phyloP scores from a whole-genome alignment of 2,329 filamentous ascomycete genomes.

The Neofusicoccum ribis region DNA sequence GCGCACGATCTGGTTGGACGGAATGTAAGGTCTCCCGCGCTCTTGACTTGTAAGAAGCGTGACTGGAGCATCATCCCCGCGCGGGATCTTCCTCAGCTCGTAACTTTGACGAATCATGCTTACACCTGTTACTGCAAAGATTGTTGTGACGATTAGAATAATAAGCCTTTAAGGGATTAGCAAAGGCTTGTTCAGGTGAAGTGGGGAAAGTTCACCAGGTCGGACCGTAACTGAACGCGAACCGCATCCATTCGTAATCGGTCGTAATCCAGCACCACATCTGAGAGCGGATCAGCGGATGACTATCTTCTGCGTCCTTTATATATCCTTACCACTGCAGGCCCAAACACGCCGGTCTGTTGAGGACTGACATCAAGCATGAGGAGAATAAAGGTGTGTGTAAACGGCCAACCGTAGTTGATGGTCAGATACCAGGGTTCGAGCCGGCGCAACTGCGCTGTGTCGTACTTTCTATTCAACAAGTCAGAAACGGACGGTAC shows the following conservation, averaged over 20 bases:
- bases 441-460: constrained; percentile 63
- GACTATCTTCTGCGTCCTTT: neutral
- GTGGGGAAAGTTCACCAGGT: constrained; percentile 55
- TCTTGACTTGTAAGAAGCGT: constrained; percentile 38
- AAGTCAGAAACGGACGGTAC: no score
- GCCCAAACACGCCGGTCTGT: constrained; percentile 66
- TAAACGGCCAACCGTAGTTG: constrained; percentile 74
- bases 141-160: neutral
- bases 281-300: constrained; percentile 28
- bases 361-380: constrained; percentile 55
- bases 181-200: neutral
- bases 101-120: neutral
- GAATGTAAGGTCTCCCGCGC: constrained; percentile 37
- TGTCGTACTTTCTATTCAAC: constrained; percentile 58
- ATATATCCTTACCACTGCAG: constrained; percentile 58
- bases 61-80: neutral
- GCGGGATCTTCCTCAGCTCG: neutral
- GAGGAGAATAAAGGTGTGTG: constrained; percentile 67
- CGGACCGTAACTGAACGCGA: constrained; percentile 73
- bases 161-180: neutral
- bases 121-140: neutral
- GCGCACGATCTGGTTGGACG: constrained; percentile 47
- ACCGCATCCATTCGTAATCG: constrained; percentile 69
- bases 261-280: constrained; percentile 79
- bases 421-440: constrained; percentile 69